phyloP scores from a whole-genome alignment of 148 eudicot species.

The Amaranthus cruentus region DNA sequence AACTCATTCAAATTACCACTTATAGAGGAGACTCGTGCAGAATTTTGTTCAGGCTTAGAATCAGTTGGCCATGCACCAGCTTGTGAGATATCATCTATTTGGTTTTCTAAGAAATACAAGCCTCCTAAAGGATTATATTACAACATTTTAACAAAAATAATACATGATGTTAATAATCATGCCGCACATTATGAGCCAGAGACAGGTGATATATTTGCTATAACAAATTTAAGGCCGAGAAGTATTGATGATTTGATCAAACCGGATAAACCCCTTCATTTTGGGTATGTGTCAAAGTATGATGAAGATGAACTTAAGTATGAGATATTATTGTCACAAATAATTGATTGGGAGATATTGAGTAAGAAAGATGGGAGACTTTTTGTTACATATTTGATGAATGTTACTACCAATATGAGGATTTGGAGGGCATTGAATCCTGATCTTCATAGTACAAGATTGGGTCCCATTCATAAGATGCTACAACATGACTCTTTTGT shows the following conservation, averaged over 20 bases:
- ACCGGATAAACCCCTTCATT: slow-evolving; percentile 18
- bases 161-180: background rate
- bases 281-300: slow-evolving; percentile 30
- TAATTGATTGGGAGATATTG: background rate
- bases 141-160: background rate
- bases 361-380: slow-evolving; percentile 2
- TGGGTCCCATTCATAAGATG: slow-evolving; percentile 8
- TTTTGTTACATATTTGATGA: slow-evolving; percentile 23
- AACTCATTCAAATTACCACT: slow-evolving; percentile 44
- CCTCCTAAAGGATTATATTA: slow-evolving; percentile 29
- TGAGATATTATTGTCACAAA: background rate
- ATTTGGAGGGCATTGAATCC: slow-evolving; percentile 25
- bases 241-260: slow-evolving; percentile 30
- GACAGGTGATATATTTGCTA: slow-evolving; percentile 41
- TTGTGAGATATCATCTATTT: slow-evolving; percentile 17
- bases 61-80: slow-evolving; percentile 24
- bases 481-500: slow-evolving; percentile 9
- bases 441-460: slow-evolving; percentile 11
- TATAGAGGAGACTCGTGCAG: slow-evolving; percentile 54
- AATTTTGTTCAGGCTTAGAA: slow-evolving; percentile 31
- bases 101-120: background rate
- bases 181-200: slow-evolving; percentile 25
- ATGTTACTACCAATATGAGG: slow-evolving; percentile 27
- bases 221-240: slow-evolving; percentile 38
- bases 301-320: background rate